These are phyloP conservation scores for Cephaloascus fragrans DNA, from an alignment of 805 yeast genomes.

Conservation along the genomic window DNA sequence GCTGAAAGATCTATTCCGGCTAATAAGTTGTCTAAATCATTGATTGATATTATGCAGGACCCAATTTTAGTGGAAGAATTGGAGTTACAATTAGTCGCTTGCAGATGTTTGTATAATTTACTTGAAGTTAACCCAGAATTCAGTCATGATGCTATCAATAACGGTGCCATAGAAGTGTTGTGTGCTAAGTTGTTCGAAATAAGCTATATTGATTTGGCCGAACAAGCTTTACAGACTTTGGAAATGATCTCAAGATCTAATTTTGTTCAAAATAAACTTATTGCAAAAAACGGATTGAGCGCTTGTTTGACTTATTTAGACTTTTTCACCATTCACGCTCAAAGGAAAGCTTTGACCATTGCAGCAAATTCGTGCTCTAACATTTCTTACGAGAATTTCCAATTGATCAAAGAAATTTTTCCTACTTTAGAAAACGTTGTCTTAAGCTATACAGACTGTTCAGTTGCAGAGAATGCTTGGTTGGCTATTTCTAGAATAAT, in stretches of 20 bases:
- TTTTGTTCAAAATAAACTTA: slow-evolving; percentile 36
- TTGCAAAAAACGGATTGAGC: slow-evolving; percentile 50
- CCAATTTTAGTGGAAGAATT: slow-evolving; percentile 51
- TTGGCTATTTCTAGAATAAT: slow-evolving; percentile 50
- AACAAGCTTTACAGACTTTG: slow-evolving; percentile 73
- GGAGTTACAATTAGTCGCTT: slow-evolving; percentile 76
- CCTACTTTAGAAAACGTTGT: slow-evolving; percentile 50
- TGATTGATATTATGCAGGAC: slow-evolving; percentile 50
- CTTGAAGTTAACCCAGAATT: slow-evolving; percentile 66
- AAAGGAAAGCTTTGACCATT: slow-evolving; percentile 66
- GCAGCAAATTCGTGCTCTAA: slow-evolving; percentile 60
- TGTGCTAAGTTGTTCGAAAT: slow-evolving; percentile 62
- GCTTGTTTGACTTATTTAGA: slow-evolving; percentile 70
- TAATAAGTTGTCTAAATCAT: slow-evolving; percentile 37
- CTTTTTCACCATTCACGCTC: slow-evolving; percentile 84
- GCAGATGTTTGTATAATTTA: slow-evolving; percentile 75
- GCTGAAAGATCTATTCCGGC: slow-evolving; percentile 61
- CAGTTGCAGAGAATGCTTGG: slow-evolving; percentile 58
- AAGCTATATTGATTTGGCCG: slow-evolving; percentile 83
- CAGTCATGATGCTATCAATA: slow-evolving; percentile 49
- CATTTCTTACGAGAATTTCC: slow-evolving; percentile 33
- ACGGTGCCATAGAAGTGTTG: slow-evolving; percentile 58
- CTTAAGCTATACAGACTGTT: slow-evolving; percentile 43
- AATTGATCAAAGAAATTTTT: slow-evolving; percentile 44
- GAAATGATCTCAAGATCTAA: slow-evolving; percentile 54